Evolutionary conservation across 2,329 filamentous ascomycete genomes (phyloP).

Genomic region (Zymoseptoria crescenta): DNA sequence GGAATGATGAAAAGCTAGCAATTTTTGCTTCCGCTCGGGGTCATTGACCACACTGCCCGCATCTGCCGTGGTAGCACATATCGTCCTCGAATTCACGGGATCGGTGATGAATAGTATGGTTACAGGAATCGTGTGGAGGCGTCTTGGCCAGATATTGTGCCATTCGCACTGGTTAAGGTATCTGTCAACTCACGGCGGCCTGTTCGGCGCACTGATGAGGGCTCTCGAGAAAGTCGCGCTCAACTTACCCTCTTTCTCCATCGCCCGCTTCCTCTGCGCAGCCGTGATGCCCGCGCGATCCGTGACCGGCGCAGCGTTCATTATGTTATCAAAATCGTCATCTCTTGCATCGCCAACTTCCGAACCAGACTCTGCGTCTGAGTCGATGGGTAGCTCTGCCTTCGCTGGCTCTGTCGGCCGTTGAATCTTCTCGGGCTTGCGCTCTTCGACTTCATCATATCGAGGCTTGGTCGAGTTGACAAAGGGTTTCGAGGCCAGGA

Average conservation of each 20-base stretch:
- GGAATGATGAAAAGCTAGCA: too few species aligned
- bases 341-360: constrained; percentile 56
- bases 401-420: constrained; percentile 44
- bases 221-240: constrained; percentile 44
- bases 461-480: constrained; percentile 42
- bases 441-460: constrained; percentile 43
- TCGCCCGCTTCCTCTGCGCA: constrained; percentile 49
- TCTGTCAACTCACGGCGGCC: constrained; percentile 26
- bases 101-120: too few species aligned
- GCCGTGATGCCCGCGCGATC: constrained; percentile 69
- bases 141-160: too few species aligned
- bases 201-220: constrained; percentile 41
- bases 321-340: constrained; percentile 85
- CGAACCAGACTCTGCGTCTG: constrained; percentile 63
- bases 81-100: too few species aligned
- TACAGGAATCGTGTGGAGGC: too few species aligned
- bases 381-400: constrained; percentile 38
- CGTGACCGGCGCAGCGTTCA: constrained; percentile 81
- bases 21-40: too few species aligned
- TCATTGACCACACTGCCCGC: too few species aligned
- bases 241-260: constrained; percentile 36
- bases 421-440: constrained; percentile 53
- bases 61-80: too few species aligned
- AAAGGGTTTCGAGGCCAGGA: constrained; percentile 89
- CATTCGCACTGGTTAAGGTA: too few species aligned